Evolutionary conservation across 2,329 filamentous ascomycete genomes (phyloP).

Genomic region (Alternaria arborescens): DNA sequence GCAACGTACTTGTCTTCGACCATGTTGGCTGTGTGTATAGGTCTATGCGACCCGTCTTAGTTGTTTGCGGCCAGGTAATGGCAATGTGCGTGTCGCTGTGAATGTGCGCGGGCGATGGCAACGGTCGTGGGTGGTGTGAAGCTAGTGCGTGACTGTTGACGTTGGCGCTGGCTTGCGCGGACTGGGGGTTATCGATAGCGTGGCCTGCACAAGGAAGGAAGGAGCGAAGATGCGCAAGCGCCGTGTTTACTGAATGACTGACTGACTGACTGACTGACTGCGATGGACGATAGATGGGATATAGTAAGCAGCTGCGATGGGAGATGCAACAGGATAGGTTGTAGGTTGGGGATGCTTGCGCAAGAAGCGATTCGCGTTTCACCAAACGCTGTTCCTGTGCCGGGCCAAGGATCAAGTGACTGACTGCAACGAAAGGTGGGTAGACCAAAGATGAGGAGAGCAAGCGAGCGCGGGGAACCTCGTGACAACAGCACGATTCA

Average conservation of each 20-base stretch:
- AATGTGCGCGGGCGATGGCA: slow-evolving; percentile 1
- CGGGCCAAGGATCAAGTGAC: slow-evolving; percentile 13
- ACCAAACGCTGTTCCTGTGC: slow-evolving; percentile 42
- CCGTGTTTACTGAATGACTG: neutral
- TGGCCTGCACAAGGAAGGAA: slow-evolving; percentile 6
- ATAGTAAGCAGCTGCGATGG: slow-evolving; percentile 1
- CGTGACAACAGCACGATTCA: neutral
- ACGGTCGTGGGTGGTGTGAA: slow-evolving; percentile 5
- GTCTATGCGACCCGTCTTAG: slow-evolving; percentile 18
- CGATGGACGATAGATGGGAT: neutral
- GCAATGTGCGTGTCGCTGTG: slow-evolving; percentile 3
- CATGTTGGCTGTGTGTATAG: slow-evolving; percentile 34
- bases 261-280: neutral
- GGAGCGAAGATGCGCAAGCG: slow-evolving; percentile 9
- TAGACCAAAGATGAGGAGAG: neutral
- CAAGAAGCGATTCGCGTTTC: slow-evolving; percentile 45
- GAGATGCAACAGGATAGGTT: slow-evolving; percentile 1
- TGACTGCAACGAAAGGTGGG: slow-evolving; percentile 17
- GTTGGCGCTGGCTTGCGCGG: slow-evolving; percentile 11
- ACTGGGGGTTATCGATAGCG: slow-evolving; percentile 17
- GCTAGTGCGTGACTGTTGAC: slow-evolving; percentile 11
- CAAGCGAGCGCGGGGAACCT: slow-evolving; percentile 3
- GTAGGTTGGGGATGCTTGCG: slow-evolving; percentile 16
- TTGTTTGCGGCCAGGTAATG: slow-evolving; percentile 8
- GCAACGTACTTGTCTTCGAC: slow-evolving; percentile 54